Evolutionary conservation across 2,329 filamentous ascomycete species (phyloP).

Genomic region (Calonectria pauciramosa): DNA sequence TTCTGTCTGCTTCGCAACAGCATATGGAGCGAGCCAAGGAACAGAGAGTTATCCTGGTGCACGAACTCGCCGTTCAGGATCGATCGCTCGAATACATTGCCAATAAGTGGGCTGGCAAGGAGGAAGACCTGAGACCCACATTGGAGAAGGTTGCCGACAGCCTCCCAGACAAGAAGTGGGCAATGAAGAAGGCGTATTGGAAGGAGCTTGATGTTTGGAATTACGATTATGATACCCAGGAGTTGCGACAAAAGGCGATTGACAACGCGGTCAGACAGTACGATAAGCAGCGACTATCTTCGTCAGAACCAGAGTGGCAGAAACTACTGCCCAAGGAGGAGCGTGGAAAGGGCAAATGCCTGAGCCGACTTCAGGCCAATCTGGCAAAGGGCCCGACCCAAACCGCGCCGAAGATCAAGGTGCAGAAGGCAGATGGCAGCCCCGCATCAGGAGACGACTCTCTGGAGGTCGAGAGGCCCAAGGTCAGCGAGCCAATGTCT

Average conservation of each 20-base stretch:
- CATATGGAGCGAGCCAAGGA: slow-evolving; percentile 67
- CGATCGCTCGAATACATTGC: slow-evolving; percentile 64
- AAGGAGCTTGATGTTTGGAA: slow-evolving; percentile 76
- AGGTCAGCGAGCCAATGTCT: slow-evolving; percentile 59
- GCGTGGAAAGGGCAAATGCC: slow-evolving; percentile 68
- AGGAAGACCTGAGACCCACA: slow-evolving; percentile 66
- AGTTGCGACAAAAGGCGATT: slow-evolving; percentile 71
- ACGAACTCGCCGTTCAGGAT: slow-evolving; percentile 71
- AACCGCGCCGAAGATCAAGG: slow-evolving; percentile 63
- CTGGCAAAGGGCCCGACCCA: slow-evolving; percentile 66
- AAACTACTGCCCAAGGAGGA: slow-evolving; percentile 70
- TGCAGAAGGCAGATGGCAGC: slow-evolving; percentile 65
- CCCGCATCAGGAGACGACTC: slow-evolving; percentile 56
- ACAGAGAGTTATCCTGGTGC: slow-evolving; percentile 67
- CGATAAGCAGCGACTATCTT: slow-evolving; percentile 70
- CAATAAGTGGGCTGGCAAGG: slow-evolving; percentile 64
- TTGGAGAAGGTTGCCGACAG: slow-evolving; percentile 72
- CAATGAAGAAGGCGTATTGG: slow-evolving; percentile 69
- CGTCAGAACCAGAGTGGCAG: slow-evolving; percentile 72
- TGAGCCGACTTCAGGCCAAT: slow-evolving; percentile 73
- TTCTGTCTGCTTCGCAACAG: slow-evolving; percentile 65
- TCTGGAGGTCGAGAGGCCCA: slow-evolving; percentile 47
- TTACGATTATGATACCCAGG: slow-evolving; percentile 67
- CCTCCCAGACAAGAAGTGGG: slow-evolving; percentile 65
- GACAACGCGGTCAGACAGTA: slow-evolving; percentile 72